Evolutionary conservation across 2,329 filamentous ascomycete species (phyloP).

Genomic region (Fusarium sulawesiense): DNA sequence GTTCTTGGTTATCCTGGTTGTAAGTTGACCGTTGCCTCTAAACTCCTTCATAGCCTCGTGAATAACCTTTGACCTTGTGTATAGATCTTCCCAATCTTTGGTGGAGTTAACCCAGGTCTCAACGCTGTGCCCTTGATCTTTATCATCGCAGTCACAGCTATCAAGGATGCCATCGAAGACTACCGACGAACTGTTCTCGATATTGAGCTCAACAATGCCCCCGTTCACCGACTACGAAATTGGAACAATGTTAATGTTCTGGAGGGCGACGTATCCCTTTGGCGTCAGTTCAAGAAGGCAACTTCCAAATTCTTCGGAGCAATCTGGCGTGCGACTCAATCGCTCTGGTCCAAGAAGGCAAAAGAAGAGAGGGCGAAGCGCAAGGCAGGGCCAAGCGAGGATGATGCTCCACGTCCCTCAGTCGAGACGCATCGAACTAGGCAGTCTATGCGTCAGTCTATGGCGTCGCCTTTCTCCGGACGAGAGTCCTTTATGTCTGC

Average conservation of each 20-base stretch:
- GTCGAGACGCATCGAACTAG: constrained; percentile 52
- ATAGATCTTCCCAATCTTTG: constrained; percentile 96
- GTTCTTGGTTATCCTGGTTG: constrained; percentile 92
- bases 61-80: constrained; percentile 35
- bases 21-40: constrained; percentile 63
- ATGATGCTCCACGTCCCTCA: constrained; percentile 73
- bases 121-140: constrained; percentile 93
- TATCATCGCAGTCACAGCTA: constrained; percentile 86
- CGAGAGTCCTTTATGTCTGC: constrained; percentile 66
- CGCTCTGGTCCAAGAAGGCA: constrained; percentile 64
- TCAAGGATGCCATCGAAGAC: constrained; percentile 97
- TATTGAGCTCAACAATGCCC: constrained; percentile 94
- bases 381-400: constrained; percentile 50
- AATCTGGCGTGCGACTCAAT: constrained; percentile 61
- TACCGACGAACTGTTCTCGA: constrained; percentile 92
- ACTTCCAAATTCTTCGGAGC: constrained; percentile 71
- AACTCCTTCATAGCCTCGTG: background rate
- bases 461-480: constrained; percentile 64
- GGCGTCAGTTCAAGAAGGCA: constrained; percentile 93
- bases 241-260: constrained; percentile 95
- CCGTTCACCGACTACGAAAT: constrained; percentile 87
- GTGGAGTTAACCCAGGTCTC: constrained; percentile 87
- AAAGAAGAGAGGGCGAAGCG: constrained; percentile 61
- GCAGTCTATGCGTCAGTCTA: constrained; percentile 52
- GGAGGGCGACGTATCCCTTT: constrained; percentile 84